Evolutionary conservation across 352 stramenopile species (phyloP), one percentile per base, ranked within the genome.

Genomic region (Pythium scleroteichum): DNA sequence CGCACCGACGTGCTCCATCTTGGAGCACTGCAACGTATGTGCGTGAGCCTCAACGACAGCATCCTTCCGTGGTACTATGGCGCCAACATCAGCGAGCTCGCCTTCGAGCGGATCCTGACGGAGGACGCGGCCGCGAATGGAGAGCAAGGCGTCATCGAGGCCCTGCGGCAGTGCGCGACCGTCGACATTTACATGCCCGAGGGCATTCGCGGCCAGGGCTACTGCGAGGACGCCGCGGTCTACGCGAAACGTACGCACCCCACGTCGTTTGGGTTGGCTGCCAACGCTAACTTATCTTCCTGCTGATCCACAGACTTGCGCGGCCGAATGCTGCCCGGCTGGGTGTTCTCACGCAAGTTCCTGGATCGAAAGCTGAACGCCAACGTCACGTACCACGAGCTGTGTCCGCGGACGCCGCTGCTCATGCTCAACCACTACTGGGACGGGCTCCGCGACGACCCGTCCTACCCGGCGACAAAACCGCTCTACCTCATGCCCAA

Each of bases 171-270:
- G 49, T 90, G 81, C 38, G 68, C 77, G 1, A 76, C 85, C 20
- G 51, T 90, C 39, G 81, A 91, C 49, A 54, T 89, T 22, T 89
- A 81, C 66, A 29, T 87, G 4, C 78, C 79, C 0, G 61, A 55
- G 0, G 58, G 62, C 0, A 62, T 84, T 23, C 62, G 76, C 27
- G 72, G 68, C 23, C 67, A 84, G 26, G 76, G 77, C 27, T 90
- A 90, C 53, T 90, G 80, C 62, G 80, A 90, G 62, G 80, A 90
- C 60, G 75, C 65, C 1, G 67, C 75, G 22, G 76, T 63, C 3
- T 90, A 88, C 53, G 62, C 68, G 26, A 86, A 86, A 52, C 82
- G 78, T 88, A 40, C 2, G 54, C 5, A 5, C 10, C 10, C 29
- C 29, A 35, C 29, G 10, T 5, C 10, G 5, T 35, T 10, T 5